Percentiles rank a stretch among this genome's conserved stretches.
Conservation (phyloP, 2,329 filamentous ascomycete genomes). For the Emydomyces testavorans region DNA sequence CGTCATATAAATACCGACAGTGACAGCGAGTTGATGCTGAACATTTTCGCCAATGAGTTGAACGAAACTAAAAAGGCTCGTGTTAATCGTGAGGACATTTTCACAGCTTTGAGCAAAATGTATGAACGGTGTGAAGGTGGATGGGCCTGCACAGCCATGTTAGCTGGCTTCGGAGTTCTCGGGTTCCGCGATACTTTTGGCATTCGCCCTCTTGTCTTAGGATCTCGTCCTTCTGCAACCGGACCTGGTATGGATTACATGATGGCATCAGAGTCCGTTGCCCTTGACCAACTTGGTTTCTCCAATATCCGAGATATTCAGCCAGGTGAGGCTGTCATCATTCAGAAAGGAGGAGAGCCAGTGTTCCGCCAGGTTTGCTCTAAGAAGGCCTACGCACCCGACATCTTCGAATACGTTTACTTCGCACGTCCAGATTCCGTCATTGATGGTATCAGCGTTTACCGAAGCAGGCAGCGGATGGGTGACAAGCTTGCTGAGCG, state of each 20-base stretch:
- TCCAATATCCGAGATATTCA: slow-evolving; percentile 62
- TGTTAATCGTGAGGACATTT: slow-evolving; percentile 67
- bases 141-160: slow-evolving; percentile 71
- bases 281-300: slow-evolving; percentile 71
- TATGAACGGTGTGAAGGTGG: slow-evolving; percentile 63
- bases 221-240: slow-evolving; percentile 57
- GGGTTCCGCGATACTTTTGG: slow-evolving; percentile 70
- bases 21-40: slow-evolving; percentile 78
- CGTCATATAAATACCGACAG: slow-evolving; percentile 84
- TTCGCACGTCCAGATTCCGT: slow-evolving; percentile 70
- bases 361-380: slow-evolving; percentile 64
- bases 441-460: slow-evolving; percentile 80
- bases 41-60: slow-evolving; percentile 74
- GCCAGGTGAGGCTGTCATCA: slow-evolving; percentile 75
- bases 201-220: slow-evolving; percentile 71
- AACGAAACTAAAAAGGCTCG: slow-evolving; percentile 70
- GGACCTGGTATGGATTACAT: slow-evolving; percentile 67
- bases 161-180: slow-evolving; percentile 68
- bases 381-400: slow-evolving; percentile 61
- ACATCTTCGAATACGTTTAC: slow-evolving; percentile 83
- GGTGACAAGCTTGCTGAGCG: slow-evolving; percentile 66
- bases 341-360: slow-evolving; percentile 63
- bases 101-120: slow-evolving; percentile 58
- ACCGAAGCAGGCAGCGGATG: slow-evolving; percentile 77
- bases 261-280: slow-evolving; percentile 81